Evolutionary conservation across 768 basidiomycete genomes (phyloP), one percentile per base, ranked within the genome.

Genomic region (Leccinum obscurum): DNA sequence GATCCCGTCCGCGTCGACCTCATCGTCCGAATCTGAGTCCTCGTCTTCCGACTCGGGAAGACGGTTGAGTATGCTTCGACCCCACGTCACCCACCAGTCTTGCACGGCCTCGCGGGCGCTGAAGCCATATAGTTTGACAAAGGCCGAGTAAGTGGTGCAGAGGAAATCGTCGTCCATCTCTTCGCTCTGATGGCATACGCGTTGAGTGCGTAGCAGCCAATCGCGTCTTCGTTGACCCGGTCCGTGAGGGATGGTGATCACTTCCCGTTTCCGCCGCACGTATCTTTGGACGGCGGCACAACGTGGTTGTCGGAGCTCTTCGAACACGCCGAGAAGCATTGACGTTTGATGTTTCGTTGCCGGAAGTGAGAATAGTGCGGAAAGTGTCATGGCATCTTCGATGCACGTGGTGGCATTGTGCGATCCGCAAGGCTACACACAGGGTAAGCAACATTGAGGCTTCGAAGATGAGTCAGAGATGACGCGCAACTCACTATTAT

Each of bases 41-140:
- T 54, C 24, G 15, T 26, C 22, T 28, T 59, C 55, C 8, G 35
- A 3, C 15, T 9, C 8, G 13, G 60, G 54, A 11, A 57, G 57
- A 9, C 49, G 57, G 39, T 20, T 24, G 15, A 50, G 54, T 57
- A 64, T 55, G 17, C 60, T 60, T 6, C 51, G 62, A 2, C 83
- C 83, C 81, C 79, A 83, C 48, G 78, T 81, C 3, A 80, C 79
- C 84, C 84, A 87, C 84, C 84, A 87, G 68, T 85, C 83, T 57
- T 84, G 82, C 24, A 82, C 85, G 49, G 75, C 77, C 59, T 87
- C 84, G 22, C 72, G 75, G 5, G 83, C 78, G 60, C 83, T 77
- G 65, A 83, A 81, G 10, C 74, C 70, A 55, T 78, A 81, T 59
- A 85, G 62, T 34, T 77, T 76, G 57, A 85, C 69, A 61, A 84